Evolutionary conservation across 106 monocot species (phyloP), one percentile per base, ranked within the genome.

Genomic region (Alisma plantagoaquatica): DNA sequence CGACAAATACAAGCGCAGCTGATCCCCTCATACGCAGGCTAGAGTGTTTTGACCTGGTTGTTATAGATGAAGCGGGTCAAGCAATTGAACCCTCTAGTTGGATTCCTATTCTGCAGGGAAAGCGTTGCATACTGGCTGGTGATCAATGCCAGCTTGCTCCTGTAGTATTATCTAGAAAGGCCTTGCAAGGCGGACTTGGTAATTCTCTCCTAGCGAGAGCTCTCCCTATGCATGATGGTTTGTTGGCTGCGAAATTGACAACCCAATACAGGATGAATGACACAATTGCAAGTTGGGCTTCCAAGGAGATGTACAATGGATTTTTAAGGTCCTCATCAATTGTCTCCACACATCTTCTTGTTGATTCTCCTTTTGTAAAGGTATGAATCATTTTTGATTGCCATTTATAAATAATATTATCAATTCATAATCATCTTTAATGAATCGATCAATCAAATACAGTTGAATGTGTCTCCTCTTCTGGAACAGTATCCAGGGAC

Each of bases 1-100:
- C 83, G 19, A 94, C 93, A 29, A 94, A 94, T 49, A 87, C 80
- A 23, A 83, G 93, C 22, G 79, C 87, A 38, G 80, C 83, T 33
- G 93, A 94, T 60, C 83, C 93, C 14, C 62, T 83, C 23, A 71
- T 94, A 31, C 63, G 93, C 61, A 73, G 72, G 67, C 57, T 81
- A 30, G 75, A 71, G n/a, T 54, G 53, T 18, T 94, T 94, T 73
- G 93, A 94, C 80, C 75, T 94, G 21, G 83, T 94, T 24, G 63
- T 94, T 57, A 77, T 87, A 53, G 93, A 94, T 64, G 87, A 94
- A 72, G 93, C 87, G 38, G 87, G 83, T 42, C 93, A 94, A 70
- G 93, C 83, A 30, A 94, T 94, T 28, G 93, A 94, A 54, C 93
- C 93, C 50, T 80, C 87, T 12, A 77, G 83, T 49, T 94, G 87